Percentiles rank a stretch among this genome's conserved stretches.
These are phyloP conservation scores for Sungouiella blattae DNA, from an alignment of 805 yeast species.

Conservation along the genomic window DNA sequence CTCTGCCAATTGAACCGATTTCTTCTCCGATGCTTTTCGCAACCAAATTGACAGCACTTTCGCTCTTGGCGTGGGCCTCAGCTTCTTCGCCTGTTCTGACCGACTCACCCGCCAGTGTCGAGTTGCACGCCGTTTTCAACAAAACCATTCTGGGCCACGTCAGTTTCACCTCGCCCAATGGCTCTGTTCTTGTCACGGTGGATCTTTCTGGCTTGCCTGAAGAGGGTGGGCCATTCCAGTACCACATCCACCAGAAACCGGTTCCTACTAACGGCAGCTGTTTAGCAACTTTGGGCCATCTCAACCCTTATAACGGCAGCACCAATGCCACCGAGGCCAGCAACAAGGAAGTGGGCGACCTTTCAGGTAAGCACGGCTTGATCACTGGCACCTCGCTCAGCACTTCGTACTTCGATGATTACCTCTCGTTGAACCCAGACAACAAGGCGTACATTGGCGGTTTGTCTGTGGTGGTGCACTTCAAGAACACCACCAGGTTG, in stretches of 20 bases:
- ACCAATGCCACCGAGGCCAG: slow-evolving; percentile 20
- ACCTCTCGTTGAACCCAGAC: slow-evolving; percentile 29
- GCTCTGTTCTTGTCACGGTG: slow-evolving; percentile 31
- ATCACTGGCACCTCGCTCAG: slow-evolving; percentile 25
- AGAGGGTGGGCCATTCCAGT: slow-evolving; percentile 36
- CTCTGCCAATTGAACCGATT: neutral
- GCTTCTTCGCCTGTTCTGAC: slow-evolving; percentile 24
- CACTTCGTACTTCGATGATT: slow-evolving; percentile 25
- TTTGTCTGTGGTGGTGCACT: slow-evolving; percentile 37
- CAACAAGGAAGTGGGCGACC: slow-evolving; percentile 34
- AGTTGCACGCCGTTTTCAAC: slow-evolving; percentile 23
- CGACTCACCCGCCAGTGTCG: slow-evolving; percentile 27
- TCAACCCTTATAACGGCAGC: slow-evolving; percentile 37
- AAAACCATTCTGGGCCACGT: slow-evolving; percentile 27
- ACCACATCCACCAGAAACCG: slow-evolving; percentile 36
- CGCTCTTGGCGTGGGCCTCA: slow-evolving; percentile 12
- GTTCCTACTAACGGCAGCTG: slow-evolving; percentile 34
- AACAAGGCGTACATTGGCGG: slow-evolving; percentile 23
- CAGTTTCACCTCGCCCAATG: slow-evolving; percentile 27
- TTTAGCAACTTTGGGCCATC: slow-evolving; percentile 32
- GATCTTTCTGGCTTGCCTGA: slow-evolving; percentile 30
- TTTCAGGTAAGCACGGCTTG: slow-evolving; percentile 37
- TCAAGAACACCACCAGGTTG: slow-evolving; percentile 26
- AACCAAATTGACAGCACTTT: slow-evolving; percentile 2
- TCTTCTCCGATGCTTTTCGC: neutral